Conservation (phyloP, 768 basidiomycete genomes). For the Lactifluus piperatus region DNA sequence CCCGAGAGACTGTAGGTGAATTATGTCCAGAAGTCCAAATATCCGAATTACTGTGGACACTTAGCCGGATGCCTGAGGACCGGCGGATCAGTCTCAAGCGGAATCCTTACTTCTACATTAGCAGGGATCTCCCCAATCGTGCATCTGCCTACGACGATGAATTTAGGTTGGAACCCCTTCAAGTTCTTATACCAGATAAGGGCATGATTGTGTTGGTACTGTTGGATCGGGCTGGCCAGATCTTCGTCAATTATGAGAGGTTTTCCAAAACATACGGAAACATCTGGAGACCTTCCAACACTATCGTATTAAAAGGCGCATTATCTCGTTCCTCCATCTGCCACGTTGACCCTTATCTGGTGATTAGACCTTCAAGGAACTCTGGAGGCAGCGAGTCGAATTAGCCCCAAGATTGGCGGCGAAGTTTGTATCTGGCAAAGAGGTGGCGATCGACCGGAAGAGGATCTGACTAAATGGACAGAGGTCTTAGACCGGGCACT, state of each 20-base stretch:
- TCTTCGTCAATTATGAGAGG: conserved; percentile 13
- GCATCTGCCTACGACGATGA: conserved; percentile 2
- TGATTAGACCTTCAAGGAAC: conserved; percentile 15
- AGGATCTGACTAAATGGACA: conserved; percentile 11
- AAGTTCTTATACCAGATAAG: conserved; percentile 11
- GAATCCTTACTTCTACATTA: conserved; percentile 14
- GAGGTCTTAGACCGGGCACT: conserved; percentile 8
- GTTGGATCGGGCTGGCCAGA: conserved; percentile 11
- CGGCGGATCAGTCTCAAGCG: conserved; percentile 15
- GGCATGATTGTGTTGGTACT: conserved; percentile 9
- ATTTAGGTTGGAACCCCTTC: conserved; percentile 11
- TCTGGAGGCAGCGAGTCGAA: conserved; percentile 6
- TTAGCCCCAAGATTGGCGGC: background rate
- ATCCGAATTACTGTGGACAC: conserved; percentile 14
- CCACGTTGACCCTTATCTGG: background rate
- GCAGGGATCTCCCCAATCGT: conserved; percentile 10
- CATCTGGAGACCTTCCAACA: conserved; percentile 10
- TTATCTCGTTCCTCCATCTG: background rate
- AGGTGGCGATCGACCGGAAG: background rate
- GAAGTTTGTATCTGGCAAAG: conserved; percentile 18
- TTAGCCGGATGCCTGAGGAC: conserved; percentile 15
- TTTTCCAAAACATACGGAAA: conserved; percentile 15
- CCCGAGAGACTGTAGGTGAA: background rate
- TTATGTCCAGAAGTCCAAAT: conserved; percentile 10
- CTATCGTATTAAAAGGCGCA: conserved; percentile 13